Evolutionary conservation across 2,329 filamentous ascomycete genomes (phyloP).

Genomic region (Colletotrichum orchidophilum): DNA sequence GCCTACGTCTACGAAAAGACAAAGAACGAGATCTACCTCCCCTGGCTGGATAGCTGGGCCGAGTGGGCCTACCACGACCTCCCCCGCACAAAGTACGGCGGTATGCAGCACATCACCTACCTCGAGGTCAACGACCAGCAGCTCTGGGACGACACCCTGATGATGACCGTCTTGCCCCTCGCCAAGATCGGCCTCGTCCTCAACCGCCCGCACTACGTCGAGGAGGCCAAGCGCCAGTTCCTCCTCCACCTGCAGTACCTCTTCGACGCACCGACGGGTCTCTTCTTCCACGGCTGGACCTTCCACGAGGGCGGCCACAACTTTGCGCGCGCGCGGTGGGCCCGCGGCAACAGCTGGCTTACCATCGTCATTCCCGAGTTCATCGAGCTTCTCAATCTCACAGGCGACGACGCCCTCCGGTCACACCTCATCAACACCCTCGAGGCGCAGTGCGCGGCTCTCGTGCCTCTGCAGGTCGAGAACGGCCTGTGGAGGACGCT

Average conservation of each 20-base stretch:
- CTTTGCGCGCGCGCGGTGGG: constrained; percentile 67
- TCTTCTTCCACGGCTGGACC: constrained; percentile 87
- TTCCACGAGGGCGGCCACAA: constrained; percentile 74
- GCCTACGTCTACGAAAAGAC: constrained; percentile 83
- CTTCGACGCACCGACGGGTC: constrained; percentile 74
- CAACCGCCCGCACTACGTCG: constrained; percentile 75
- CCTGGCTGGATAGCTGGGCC: constrained; percentile 83
- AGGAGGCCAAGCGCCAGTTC: constrained; percentile 82
- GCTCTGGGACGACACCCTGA: constrained; percentile 86
- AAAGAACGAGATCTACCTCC: constrained; percentile 72
- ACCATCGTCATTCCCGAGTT: constrained; percentile 88
- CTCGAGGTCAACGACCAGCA: constrained; percentile 76
- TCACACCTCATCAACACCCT: constrained; percentile 69
- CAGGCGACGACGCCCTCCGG: constrained; percentile 70
- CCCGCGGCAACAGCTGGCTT: constrained; percentile 75
- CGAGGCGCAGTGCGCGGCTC: constrained; percentile 73
- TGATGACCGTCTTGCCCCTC: constrained; percentile 87
- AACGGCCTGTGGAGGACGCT: constrained; percentile 80
- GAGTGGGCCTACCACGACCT: constrained; percentile 86
- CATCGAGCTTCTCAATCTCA: constrained; percentile 75
- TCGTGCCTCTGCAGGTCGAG: constrained; percentile 66
- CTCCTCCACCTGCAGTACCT: constrained; percentile 82
- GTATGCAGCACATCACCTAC: constrained; percentile 83
- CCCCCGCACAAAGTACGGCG: constrained; percentile 73
- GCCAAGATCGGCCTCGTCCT: constrained; percentile 82